Conservation (phyloP, 2,329 filamentous ascomycete species). For the Fusarium multiceps region DNA sequence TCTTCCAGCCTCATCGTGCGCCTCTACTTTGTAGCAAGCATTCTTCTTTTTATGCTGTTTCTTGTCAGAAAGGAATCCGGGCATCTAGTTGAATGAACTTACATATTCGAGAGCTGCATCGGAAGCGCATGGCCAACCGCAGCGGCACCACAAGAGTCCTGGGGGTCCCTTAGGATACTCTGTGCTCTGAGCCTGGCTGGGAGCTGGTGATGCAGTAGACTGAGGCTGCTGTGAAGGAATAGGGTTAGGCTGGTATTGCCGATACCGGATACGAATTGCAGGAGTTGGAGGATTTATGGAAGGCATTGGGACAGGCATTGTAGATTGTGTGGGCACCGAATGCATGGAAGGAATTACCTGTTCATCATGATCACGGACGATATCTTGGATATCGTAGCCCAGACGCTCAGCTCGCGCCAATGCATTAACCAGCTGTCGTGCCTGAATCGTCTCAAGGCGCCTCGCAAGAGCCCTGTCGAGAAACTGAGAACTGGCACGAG, state of each 20-base stretch:
- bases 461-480: conserved; percentile 64
- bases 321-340: conserved; percentile 23
- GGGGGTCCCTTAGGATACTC: not conserved
- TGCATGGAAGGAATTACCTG: conserved; percentile 52
- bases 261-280: not conserved
- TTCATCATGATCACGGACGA: conserved; percentile 56
- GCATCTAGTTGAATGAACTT: conserved; percentile 21
- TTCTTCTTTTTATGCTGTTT: conserved; percentile 46
- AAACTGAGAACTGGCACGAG: conserved; percentile 60
- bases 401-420: conserved; percentile 67
- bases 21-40: conserved; percentile 40
- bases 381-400: conserved; percentile 64
- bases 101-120: conserved; percentile 49
- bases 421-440: conserved; percentile 66
- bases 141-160: conserved; percentile 47
- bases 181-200: not conserved
- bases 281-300: not conserved
- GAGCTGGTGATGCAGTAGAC: not conserved
- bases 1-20: conserved; percentile 37
- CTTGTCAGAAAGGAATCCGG: conserved; percentile 25
- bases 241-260: conserved; percentile 10
- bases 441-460: conserved; percentile 65
- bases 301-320: not conserved
- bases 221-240: conserved; percentile 1
- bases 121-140: conserved; percentile 52